phyloP scores from a whole-genome alignment of 495 filamentous ascomycete species.

The Sordaria brevicollis region DNA sequence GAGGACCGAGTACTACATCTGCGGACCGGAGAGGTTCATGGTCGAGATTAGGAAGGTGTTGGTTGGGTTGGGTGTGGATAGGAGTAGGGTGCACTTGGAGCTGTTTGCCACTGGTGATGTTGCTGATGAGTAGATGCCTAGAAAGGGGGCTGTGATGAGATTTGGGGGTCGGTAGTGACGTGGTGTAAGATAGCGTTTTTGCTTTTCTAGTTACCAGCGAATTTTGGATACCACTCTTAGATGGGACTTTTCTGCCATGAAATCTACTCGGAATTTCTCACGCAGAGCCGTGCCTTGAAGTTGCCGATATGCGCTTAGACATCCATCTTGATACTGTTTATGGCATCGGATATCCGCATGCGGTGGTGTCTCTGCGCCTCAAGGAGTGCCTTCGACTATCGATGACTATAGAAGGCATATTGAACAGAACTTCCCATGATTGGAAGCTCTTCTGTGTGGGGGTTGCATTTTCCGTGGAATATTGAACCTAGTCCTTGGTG shows the following conservation, averaged over 20 bases:
- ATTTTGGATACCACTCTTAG: not conserved
- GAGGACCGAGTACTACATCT: conserved; percentile 54
- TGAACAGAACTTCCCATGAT: not conserved
- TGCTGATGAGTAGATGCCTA: conserved; percentile 7
- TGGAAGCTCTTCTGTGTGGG: too few relatives aligned
- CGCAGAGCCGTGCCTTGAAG: too few relatives aligned
- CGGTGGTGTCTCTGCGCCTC: not conserved
- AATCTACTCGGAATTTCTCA: not conserved
- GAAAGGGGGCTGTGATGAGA: too few relatives aligned
- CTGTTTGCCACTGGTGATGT: conserved; percentile 53
- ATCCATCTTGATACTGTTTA: too few relatives aligned
- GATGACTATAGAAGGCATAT: not conserved
- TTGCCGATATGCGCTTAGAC: too few relatives aligned
- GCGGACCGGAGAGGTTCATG: conserved; percentile 62
- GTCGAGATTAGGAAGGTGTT: conserved; percentile 39
- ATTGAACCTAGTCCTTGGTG: too few relatives aligned
- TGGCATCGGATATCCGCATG: not conserved
- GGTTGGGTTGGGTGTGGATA: conserved; percentile 38
- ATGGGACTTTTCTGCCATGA: not conserved
- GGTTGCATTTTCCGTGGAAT: not conserved
- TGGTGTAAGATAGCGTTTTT: not conserved
- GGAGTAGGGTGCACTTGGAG: conserved; percentile 52
- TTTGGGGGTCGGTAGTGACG: not conserved
- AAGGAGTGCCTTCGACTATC: not conserved
- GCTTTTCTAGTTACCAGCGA: not conserved